Conservation (phyloP, 805 yeast genomes). For the Tetrapisispora pingtungensis region DNA sequence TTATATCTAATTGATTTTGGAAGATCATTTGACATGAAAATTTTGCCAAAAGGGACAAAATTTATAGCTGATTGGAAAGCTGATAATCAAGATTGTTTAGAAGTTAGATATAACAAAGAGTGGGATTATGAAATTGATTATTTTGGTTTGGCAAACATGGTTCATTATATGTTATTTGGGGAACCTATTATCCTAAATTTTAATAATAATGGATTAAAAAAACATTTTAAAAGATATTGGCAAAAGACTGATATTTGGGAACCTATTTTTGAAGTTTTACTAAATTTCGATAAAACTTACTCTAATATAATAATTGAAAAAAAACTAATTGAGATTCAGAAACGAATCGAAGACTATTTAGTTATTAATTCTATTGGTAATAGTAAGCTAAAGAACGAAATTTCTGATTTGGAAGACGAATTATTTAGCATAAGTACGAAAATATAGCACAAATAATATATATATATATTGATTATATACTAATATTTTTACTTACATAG, state of each 20-base stretch:
- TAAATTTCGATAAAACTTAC: conserved; percentile 42
- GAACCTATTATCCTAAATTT: conserved; percentile 40
- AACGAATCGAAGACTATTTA: conserved; percentile 10
- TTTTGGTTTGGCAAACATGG: conserved; percentile 66
- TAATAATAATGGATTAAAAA: conserved; percentile 24
- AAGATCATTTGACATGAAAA: conserved; percentile 58
- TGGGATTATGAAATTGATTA: conserved; percentile 83
- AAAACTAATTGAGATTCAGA: conserved; percentile 1
- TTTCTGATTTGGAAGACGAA: conserved; percentile 32
- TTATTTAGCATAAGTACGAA: conserved; percentile 5
- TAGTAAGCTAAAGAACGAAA: conserved; percentile 24
- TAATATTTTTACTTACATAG: background rate
- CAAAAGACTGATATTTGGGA: conserved; percentile 55
- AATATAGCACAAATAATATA: background rate
- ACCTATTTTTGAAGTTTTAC: conserved; percentile 48
- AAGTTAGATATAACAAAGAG: conserved; percentile 45
- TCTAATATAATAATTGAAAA: background rate
- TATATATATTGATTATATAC: background rate
- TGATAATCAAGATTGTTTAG: conserved; percentile 64
- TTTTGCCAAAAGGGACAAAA: conserved; percentile 40
- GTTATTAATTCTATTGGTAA: conserved; percentile 6
- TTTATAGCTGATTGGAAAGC: conserved; percentile 54
- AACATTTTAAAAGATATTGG: conserved; percentile 65
- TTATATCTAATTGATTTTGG: conserved; percentile 72
- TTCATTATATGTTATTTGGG: conserved; percentile 69